Evolutionary conservation across 257 asterid genomes (phyloP).

Genomic region (Solanum lycopersicoides): DNA sequence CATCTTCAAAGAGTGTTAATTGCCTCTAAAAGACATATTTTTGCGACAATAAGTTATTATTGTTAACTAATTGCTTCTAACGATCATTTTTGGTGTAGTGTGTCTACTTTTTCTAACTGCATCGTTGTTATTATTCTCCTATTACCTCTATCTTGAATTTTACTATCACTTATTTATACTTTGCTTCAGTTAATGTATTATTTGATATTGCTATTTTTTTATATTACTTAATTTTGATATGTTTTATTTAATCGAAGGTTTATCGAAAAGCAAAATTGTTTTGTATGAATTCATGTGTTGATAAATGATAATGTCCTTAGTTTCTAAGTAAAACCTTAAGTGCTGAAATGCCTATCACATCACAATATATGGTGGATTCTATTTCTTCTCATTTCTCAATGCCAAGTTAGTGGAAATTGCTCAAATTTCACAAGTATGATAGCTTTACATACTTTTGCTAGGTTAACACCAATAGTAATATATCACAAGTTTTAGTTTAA

Average conservation of each 20-base stretch:
- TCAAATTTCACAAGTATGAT: not conserved
- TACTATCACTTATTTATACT: not conserved
- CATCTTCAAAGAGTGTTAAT: no score
- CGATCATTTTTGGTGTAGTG: no score
- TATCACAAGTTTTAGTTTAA: not conserved
- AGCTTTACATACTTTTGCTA: not conserved
- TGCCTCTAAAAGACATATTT: no score
- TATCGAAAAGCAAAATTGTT: not conserved
- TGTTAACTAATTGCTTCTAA: no score
- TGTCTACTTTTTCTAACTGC: not conserved
- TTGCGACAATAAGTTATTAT: no score
- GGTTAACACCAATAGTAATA: not conserved
- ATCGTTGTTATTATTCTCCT: not conserved
- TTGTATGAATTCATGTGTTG: not conserved
- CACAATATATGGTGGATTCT: not conserved
- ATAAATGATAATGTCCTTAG: not conserved
- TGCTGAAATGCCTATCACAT: not conserved
- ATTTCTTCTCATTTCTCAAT: not conserved
- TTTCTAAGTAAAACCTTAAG: not conserved
- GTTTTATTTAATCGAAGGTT: no score
- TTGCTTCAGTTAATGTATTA: not conserved
- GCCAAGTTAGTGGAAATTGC: not conserved
- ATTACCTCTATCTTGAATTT: not conserved
- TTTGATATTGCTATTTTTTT: not conserved
- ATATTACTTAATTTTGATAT: not conserved